Base-by-base conservation (phyloP, 164 flowering plant genomes). In the Umbellularia californica region DNA sequence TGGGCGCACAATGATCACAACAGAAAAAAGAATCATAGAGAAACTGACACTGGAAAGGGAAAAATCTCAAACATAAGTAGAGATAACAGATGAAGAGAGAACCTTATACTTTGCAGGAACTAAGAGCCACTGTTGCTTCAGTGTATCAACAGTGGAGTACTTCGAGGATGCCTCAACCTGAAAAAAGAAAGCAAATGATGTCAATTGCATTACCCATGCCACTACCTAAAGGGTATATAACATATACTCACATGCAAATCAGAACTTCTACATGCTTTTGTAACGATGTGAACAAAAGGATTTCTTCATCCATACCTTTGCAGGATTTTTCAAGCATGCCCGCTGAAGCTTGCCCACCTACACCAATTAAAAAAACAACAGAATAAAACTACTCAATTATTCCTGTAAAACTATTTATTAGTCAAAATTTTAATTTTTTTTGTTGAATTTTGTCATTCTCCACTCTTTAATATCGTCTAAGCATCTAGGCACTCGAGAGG, bases 101-200 rank as follows among this genome's bases (percentile, higher is more conserved):
- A 95, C 99, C 96, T 95, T 95, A 78, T 90, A 72, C 77, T 86
- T 95, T 13, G 95, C 92, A 77, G 99, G 95, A 65, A 92, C 71
- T 70, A 93, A 87, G 74, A 87, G 76, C 83, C 70, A 92, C 62
- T 92, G 92, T 76, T 95, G 94, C 85, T 89, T 90, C 72, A 95
- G 80, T 35, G 96, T 90, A 77, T 90, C 97, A 66, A 92, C 97
- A 70, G 98, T 93, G 52, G 98, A 89, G 87, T 93, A 95, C 67
- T 91, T 95, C 2, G 95, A 83, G 71, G 96, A 89, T 35, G 90
- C 93, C 82, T 93, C 95, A 79, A 92, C 88, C 98, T 95, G 89
- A 60, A 81, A 76, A 28, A 28, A 75, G 17, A 22, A 41, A 23
- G 58, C 63, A 27, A 24, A 33, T 14, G 27, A 35, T 15, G 20